Conservation (phyloP, 495 filamentous ascomycete genomes). For the Delitschia confertaspora region DNA sequence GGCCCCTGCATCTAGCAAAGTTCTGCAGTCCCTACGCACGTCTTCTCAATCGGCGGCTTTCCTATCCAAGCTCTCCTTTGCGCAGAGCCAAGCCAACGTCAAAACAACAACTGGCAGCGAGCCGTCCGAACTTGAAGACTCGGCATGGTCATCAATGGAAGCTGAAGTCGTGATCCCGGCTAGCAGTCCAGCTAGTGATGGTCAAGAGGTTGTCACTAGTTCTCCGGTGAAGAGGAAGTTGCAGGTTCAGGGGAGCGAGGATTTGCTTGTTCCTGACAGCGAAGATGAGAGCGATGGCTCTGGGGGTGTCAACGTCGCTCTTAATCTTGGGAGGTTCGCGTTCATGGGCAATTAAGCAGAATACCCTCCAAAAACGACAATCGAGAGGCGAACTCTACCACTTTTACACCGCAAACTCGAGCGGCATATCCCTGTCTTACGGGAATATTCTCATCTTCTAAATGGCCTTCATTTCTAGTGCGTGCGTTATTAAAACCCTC, state of each 20-base stretch:
- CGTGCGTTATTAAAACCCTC: too few relatives aligned
- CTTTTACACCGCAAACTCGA: too few relatives aligned
- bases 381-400: too few relatives aligned
- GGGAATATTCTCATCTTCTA: too few relatives aligned
- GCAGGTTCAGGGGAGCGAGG: slow-evolving; percentile 58
- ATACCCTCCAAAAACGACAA: too few relatives aligned
- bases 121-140: slow-evolving; percentile 5
- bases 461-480: too few relatives aligned
- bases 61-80: not conserved
- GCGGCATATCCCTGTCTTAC: too few relatives aligned
- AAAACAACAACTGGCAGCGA: not conserved
- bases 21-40: too few relatives aligned
- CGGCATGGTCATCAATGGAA: slow-evolving; percentile 13
- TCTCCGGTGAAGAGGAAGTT: slow-evolving; percentile 29
- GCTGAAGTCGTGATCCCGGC: slow-evolving; percentile 14
- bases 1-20: too few relatives aligned
- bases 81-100: not conserved
- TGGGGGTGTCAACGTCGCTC: slow-evolving; percentile 10
- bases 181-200: not conserved
- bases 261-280: slow-evolving; percentile 61
- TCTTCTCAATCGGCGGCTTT: not conserved
- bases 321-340: slow-evolving; percentile 33
- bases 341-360: slow-evolving; percentile 23
- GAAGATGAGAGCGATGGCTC: slow-evolving; percentile 41
- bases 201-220: slow-evolving; percentile 2